Base-by-base conservation (phyloP, 2,329 filamentous ascomycete species). In the Onygenales sp. region DNA sequence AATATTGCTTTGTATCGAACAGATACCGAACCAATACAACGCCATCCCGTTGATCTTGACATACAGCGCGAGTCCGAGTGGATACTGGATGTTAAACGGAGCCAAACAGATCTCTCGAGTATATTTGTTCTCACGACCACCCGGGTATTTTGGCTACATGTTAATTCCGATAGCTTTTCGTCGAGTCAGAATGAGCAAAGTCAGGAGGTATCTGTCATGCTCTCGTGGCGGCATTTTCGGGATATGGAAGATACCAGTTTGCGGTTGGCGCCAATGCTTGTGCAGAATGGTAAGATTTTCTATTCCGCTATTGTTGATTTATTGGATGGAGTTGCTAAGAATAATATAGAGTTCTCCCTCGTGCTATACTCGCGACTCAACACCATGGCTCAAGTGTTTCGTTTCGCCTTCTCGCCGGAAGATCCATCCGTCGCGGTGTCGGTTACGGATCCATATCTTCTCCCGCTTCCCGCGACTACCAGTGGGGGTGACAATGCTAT, bases 121-220 rank as follows among this genome's bases (percentile, higher is more conserved):
- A 62, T 80, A 47, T 78, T 78, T 49, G 66, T 84, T 36, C 62
- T 83, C 46, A 84, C 81, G 1, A 77, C 77, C 0, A 72, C 70
- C 4, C 72, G 71, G 46, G 58, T 84, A 3, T 64, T 76, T 31
- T 69, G 76, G 60, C 61, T 79, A 52, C 65, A 70, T 52, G 57
- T 78, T 14, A 63, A 57, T 6, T 59, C 62, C 21, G 53, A 66
- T 17, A 63, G 64, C 37, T 60, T 66, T 40, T 48, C 56, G 40
- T 45, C 53, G 17, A 60, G 59, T 47, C 52, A 56, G 32, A 34
- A 55, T 21, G 57, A 63, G 40, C 42, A 56, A 3, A 57, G 59
- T 31, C 56, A 65, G n/a, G 62, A 67, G 56, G 59, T 74, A 10
- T 60, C 61, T 11, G 63, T 74, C 43, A 58, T 75, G 31, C 57